Evolutionary conservation across 371 early-diverging fungal genomes (phyloP).

Genomic region (Mortierella sp.): DNA sequence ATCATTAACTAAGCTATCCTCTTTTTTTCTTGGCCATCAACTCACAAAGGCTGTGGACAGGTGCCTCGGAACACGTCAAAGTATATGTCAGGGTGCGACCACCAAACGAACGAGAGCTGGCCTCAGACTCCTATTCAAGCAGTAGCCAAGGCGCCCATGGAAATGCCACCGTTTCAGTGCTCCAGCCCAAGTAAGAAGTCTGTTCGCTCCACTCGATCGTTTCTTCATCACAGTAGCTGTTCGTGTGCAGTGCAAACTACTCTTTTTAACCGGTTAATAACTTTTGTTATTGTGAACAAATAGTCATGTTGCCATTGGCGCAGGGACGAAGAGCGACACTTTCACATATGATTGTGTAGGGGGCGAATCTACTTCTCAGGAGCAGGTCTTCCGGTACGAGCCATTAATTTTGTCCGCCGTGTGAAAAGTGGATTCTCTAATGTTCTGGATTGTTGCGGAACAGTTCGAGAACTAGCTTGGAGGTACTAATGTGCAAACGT

Average conservation of each 20-base stretch:
- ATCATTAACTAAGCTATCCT: neutral
- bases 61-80: constrained; percentile 51
- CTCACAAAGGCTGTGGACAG: constrained; percentile 29
- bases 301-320: constrained; percentile 36
- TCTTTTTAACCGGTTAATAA: neutral
- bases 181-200: constrained; percentile 35
- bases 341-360: constrained; percentile 73
- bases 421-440: neutral
- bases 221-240: neutral
- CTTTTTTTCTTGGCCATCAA: neutral
- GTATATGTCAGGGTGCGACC: constrained; percentile 54
- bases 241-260: neutral
- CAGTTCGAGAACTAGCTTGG: no score
- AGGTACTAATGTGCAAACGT: neutral
- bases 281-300: neutral
- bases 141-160: constrained; percentile 34
- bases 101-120: constrained; percentile 54
- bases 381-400: constrained; percentile 62
- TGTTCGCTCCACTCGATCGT: neutral
- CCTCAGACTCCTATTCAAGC: constrained; percentile 27
- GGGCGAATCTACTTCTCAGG: constrained; percentile 58
- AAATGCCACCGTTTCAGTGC: constrained; percentile 22
- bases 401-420: neutral
- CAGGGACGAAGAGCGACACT: constrained; percentile 61
- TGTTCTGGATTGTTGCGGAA: neutral